A percentile compares a stretch with the other conserved stretches of the same genome.
phyloP scores from a whole-genome alignment of 768 basidiomycete genomes.

The Melanogaster broomeanus region DNA sequence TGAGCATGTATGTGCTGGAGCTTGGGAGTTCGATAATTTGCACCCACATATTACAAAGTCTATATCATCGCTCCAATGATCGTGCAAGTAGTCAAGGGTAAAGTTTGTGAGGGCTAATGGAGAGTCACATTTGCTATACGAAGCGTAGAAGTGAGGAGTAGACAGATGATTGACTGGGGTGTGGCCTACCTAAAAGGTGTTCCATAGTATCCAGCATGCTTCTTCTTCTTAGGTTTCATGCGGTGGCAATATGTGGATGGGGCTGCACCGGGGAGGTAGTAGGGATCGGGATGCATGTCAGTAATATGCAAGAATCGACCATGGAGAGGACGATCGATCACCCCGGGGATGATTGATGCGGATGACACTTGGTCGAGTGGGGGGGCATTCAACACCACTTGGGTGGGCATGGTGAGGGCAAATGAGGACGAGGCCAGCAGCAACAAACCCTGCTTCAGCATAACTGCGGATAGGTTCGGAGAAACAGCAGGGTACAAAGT shows the following conservation, averaged over 20 bases:
- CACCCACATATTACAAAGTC: slow-evolving; percentile 87
- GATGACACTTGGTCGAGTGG: not conserved
- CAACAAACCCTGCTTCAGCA: slow-evolving; percentile 1
- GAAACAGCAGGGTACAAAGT: not conserved
- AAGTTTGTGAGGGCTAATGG: slow-evolving; percentile 77
- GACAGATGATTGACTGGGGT: not conserved
- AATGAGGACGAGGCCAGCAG: slow-evolving; percentile 1
- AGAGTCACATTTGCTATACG: slow-evolving; percentile 73
- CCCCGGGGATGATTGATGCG: slow-evolving; percentile 20
- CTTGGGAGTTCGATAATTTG: not conserved
- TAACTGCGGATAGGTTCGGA: not conserved
- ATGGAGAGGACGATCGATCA: slow-evolving; percentile 48
- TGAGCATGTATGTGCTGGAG: not conserved
- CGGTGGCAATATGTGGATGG: slow-evolving; percentile 70
- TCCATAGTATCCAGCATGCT: slow-evolving; percentile 62
- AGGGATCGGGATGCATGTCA: slow-evolving; percentile 81
- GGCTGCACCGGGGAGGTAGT: slow-evolving; percentile 55
- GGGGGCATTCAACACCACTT: slow-evolving; percentile 39
- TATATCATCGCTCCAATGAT: slow-evolving; percentile 79
- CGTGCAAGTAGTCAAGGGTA: slow-evolving; percentile 78
- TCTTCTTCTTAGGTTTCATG: slow-evolving; percentile 53
- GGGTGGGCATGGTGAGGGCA: slow-evolving; percentile 38
- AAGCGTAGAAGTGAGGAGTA: not conserved
- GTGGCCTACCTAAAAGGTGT: slow-evolving; percentile 62
- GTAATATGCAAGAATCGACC: slow-evolving; percentile 83